phyloP scores from a whole-genome alignment of 1,284 basidiomycete genomes.

The Boletellus sp. region DNA sequence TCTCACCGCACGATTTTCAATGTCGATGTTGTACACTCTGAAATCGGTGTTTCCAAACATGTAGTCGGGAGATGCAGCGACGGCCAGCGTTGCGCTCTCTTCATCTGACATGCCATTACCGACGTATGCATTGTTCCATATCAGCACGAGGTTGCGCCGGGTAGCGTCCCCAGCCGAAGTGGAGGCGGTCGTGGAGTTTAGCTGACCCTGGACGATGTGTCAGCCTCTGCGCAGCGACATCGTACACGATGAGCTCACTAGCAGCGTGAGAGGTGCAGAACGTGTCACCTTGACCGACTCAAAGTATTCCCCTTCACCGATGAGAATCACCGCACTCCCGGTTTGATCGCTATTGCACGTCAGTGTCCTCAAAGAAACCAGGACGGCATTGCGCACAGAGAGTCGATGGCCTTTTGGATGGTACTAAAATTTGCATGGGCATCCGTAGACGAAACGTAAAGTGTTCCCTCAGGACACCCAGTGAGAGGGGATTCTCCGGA shows the following conservation, averaged over 20 bases:
- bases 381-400: conserved; percentile 40
- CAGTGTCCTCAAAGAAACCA: not conserved
- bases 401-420: conserved; percentile 51
- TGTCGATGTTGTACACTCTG: conserved; percentile 65
- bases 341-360: conserved; percentile 35
- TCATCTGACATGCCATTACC: conserved; percentile 48
- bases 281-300: conserved; percentile 59
- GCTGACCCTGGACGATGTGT: conserved; percentile 44
- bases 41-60: conserved; percentile 59
- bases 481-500: conserved; percentile 38
- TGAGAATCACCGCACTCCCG: conserved; percentile 47
- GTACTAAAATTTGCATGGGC: conserved; percentile 42
- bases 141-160: conserved; percentile 49
- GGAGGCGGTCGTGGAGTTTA: conserved; percentile 36
- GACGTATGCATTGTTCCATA: conserved; percentile 48
- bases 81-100: conserved; percentile 49
- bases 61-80: conserved; percentile 47
- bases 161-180: conserved; percentile 34
- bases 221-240: not conserved
- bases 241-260: conserved; percentile 34
- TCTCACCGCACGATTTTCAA: conserved; percentile 61
- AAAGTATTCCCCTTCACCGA: conserved; percentile 59
- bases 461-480: conserved; percentile 54
- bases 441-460: conserved; percentile 55
- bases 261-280: conserved; percentile 49